Evolutionary conservation across 2,329 filamentous ascomycete species (phyloP).

Genomic region (Monilinia vaccinii-corymbosi): DNA sequence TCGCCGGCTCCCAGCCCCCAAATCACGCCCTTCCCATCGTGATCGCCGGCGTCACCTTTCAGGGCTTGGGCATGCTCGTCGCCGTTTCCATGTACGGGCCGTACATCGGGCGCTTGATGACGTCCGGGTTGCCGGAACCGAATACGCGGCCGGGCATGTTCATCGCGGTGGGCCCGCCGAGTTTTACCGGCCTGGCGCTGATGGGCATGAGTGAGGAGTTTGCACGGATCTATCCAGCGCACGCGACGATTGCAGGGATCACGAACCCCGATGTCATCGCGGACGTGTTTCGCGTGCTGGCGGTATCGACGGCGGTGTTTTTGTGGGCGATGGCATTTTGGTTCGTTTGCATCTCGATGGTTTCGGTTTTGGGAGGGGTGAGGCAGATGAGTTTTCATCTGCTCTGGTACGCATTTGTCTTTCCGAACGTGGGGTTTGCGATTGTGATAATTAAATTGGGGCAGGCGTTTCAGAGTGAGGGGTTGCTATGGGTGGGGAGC

Average conservation of each 20-base stretch:
- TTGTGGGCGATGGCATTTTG: constrained; percentile 55
- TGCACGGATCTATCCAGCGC: constrained; percentile 22
- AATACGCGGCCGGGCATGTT: constrained; percentile 62
- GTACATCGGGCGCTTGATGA: constrained; percentile 60
- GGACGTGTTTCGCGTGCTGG: constrained; percentile 30
- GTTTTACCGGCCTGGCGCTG: constrained; percentile 61
- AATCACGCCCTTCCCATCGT: constrained; percentile 51
- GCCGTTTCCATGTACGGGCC: constrained; percentile 63
- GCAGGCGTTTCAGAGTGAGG: constrained; percentile 37
- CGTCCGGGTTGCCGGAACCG: constrained; percentile 45
- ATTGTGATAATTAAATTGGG: constrained; percentile 47
- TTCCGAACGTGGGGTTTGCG: constrained; percentile 52
- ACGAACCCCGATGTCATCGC: constrained; percentile 32
- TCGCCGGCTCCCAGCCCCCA: constrained; percentile 50
- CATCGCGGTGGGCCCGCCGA: constrained; percentile 64
- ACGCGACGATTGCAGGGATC: constrained; percentile 28
- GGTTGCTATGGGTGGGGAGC: constrained; percentile 39
- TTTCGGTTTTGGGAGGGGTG: constrained; percentile 31
- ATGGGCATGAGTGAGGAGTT: constrained; percentile 56
- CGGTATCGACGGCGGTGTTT: constrained; percentile 41
- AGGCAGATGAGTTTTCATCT: constrained; percentile 45
- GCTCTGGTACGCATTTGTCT: constrained; percentile 56
- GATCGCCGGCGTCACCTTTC: constrained; percentile 56
- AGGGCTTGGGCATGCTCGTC: constrained; percentile 60
- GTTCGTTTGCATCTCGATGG: constrained; percentile 40